These are phyloP conservation scores for Lepidopterella palustris DNA, from an alignment of 495 filamentous ascomycete species.

Conservation along the genomic window DNA sequence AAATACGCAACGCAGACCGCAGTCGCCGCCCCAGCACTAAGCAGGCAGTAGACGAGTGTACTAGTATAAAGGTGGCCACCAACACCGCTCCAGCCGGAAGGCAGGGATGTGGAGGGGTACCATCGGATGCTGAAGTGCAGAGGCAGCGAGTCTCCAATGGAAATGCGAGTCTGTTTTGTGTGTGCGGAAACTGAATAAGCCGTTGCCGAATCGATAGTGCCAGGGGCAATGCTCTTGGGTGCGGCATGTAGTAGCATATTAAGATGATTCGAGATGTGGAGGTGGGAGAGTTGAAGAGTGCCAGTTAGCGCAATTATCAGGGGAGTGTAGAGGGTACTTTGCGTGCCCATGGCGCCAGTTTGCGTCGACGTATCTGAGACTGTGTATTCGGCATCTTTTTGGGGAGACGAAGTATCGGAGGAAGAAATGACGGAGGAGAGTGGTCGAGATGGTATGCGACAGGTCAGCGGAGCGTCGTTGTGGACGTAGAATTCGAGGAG, in stretches of 20 bases:
- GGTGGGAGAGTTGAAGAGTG: conserved; percentile 77
- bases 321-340: conserved; percentile 50
- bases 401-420: conserved; percentile 9
- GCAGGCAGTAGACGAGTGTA: conserved; percentile 57
- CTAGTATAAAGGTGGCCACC: conserved; percentile 61
- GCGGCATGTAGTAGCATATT: conserved; percentile 81
- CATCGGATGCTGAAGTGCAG: conserved; percentile 78
- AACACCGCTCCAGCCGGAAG: conserved; percentile 49
- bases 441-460: conserved; percentile 79
- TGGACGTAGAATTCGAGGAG: conserved; percentile 98
- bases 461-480: conserved; percentile 87
- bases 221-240: conserved; percentile 43
- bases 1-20: conserved; percentile 54
- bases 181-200: conserved; percentile 75
- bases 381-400: conserved; percentile 14
- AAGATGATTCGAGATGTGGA: conserved; percentile 83
- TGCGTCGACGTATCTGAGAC: conserved; percentile 21
- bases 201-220: conserved; percentile 72
- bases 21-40: conserved; percentile 51
- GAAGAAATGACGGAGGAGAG: conserved; percentile 33
- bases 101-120: conserved; percentile 68
- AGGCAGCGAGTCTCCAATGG: conserved; percentile 81
- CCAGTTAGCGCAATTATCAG: conserved; percentile 81
- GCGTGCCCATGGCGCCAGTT: conserved; percentile 31
- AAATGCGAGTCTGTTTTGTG: conserved; percentile 53